Evolutionary conservation across 805 yeast genomes (phyloP).

Genomic region (Schwanniomyces polymorphus): DNA sequence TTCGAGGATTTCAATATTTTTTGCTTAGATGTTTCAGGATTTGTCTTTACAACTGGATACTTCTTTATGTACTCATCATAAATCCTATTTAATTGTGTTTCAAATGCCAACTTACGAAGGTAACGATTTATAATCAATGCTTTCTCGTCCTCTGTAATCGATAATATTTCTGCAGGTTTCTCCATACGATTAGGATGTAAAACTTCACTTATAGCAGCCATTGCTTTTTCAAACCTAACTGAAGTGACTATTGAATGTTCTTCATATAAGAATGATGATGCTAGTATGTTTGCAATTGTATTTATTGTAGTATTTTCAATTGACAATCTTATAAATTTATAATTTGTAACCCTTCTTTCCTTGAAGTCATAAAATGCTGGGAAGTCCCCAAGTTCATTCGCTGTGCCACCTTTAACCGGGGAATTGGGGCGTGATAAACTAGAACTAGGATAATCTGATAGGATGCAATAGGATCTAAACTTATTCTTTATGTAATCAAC

Average conservation of each 20-base stretch:
- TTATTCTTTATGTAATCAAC: conserved; percentile 68
- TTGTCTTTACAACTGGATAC: conserved; percentile 3
- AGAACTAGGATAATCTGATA: conserved; percentile 48
- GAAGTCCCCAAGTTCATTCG: conserved; percentile 6
- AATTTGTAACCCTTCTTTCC: conserved; percentile 17
- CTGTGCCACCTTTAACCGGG: conserved; percentile 15
- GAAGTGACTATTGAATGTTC: conserved; percentile 53
- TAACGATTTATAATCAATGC: conserved; percentile 47
- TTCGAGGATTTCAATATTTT: neutral
- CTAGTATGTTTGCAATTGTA: conserved; percentile 25
- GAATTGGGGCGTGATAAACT: conserved; percentile 17
- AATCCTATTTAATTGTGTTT: conserved; percentile 66
- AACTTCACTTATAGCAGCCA: conserved; percentile 20
- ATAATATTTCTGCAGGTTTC: conserved; percentile 2
- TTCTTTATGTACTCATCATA: conserved; percentile 38
- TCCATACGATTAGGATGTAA: neutral
- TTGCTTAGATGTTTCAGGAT: neutral
- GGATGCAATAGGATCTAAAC: conserved; percentile 59
- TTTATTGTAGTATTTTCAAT: conserved; percentile 14
- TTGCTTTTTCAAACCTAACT: conserved; percentile 38
- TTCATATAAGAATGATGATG: conserved; percentile 50
- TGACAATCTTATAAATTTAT: conserved; percentile 22
- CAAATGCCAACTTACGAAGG: conserved; percentile 52
- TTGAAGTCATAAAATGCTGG: conserved; percentile 23
- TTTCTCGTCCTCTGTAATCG: conserved; percentile 32